Percentiles rank a stretch among this genome's conserved stretches.
Conservation (phyloP, 345 rosid species). For the Hibiscus tridactylites region DNA sequence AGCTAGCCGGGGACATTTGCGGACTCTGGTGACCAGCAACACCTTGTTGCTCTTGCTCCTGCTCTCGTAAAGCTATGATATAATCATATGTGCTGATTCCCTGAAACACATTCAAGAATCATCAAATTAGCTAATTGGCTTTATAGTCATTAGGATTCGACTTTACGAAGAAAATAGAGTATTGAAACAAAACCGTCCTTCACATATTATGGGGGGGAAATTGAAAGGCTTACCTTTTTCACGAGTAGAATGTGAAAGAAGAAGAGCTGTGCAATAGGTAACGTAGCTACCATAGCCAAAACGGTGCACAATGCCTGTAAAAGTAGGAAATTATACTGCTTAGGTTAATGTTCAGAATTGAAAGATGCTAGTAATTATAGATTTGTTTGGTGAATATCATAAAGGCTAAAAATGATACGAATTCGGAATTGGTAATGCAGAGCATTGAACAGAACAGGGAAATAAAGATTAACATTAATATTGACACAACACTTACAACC, state of each 20-base stretch:
- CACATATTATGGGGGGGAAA: background rate
- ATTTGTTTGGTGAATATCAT: background rate
- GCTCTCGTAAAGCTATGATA: slow-evolving; percentile 92
- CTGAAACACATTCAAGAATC: slow-evolving; percentile 25
- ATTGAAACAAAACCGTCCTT: background rate
- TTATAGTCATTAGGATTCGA: background rate
- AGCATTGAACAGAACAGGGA: background rate
- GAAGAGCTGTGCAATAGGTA: slow-evolving; percentile 94
- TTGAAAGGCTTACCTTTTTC: slow-evolving; percentile 53
- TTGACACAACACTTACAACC: slow-evolving; percentile 54
- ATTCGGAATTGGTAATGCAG: background rate
- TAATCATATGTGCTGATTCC: slow-evolving; percentile 98
- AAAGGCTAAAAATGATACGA: background rate
- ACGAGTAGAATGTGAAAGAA: slow-evolving; percentile 93
- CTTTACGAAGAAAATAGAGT: background rate
- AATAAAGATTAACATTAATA: slow-evolving; percentile 1
- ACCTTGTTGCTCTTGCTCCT: slow-evolving; percentile 92
- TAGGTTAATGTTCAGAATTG: background rate
- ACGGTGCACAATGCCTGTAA: slow-evolving; percentile 75
- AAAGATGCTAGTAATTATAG: background rate
- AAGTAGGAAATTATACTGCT: background rate
- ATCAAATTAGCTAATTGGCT: background rate
- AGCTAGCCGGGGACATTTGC: slow-evolving; percentile 94
- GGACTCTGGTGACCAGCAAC: slow-evolving; percentile 86
- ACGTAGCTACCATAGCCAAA: slow-evolving; percentile 88